Base-by-base conservation (phyloP, 345 rosid genomes). In the Crucihimalaya himalaica region DNA sequence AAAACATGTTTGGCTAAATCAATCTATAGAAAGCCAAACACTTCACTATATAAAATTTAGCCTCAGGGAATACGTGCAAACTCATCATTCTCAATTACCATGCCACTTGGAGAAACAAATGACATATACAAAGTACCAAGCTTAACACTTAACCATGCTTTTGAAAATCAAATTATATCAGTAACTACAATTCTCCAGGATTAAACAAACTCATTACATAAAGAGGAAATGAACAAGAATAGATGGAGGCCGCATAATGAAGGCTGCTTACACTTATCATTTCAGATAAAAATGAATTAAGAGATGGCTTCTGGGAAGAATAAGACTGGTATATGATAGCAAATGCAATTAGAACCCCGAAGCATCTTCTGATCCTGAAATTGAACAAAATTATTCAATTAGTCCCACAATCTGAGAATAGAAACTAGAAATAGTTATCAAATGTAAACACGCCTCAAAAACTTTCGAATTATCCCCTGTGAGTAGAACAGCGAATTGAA, bases 311-410 rank as follows among this genome's bases (percentile, higher is more conserved):
- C 16, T 78, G 83, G 53, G 86, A 82, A 20, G 89, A 87, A 78
- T 88, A 92, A 64, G 86, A 58, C 48, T 83, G 86, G 77, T 83
- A 81, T 34, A 90, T 82, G 77, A 90, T 81, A 74, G 88, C 82
- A 75, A 86, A 87, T 23, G 90, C 89, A 59, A 86, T 82, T 45
- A 95, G 72, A n/a, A 40, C 84, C 68, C 53, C 66, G 55, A 60
- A 95, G 85, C 35, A 80, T 60, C 78, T 54, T 65, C 40, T 56
- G 83, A 34, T 90, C 96, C 97, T 92, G 96, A 40, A 47, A 54
- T 4, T 14, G 4, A 28, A 31, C 51, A 27, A 68, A 57, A 51
- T 60, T 68, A 64, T 20, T 19, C 35, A 1, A 58, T 67, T 62
- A 68, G 46, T 34, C 29, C 15, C 66, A 11, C 66, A 69, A 62